Evolutionary conservation across 495 filamentous ascomycete genomes (phyloP), one percentile per base, ranked within the genome.

Genomic region (Chaetomium tenue): DNA sequence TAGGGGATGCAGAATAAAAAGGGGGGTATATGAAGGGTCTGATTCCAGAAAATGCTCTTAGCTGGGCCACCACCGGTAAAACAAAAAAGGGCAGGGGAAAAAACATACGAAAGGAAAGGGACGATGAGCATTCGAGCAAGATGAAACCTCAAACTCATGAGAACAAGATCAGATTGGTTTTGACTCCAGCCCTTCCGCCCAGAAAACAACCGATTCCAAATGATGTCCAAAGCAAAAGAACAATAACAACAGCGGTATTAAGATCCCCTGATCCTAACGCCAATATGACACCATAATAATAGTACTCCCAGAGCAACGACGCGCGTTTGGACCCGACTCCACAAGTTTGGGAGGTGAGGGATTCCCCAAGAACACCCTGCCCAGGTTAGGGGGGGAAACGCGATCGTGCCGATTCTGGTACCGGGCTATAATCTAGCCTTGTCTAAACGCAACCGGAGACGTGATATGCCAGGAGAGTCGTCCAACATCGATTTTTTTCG

Each of bases 261-360:
- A 11, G 30, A 20, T 20, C 18, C 28, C 63, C 30, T 23, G 52
- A 46, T 50, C 48, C 51, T 48, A 37, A 56, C 65, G 60, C 61
- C 60, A 50, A 47, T 22, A 48, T 23, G 54, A 51, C 39, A 53
- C 57, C 33, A 39, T 47, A 48, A 22, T 60, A 39, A 54, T 54
- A 25, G 30, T 20, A 44, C 20, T 39, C 37, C 37, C 13, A 58
- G 39, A 22, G 12, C 3, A 3, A 40, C 40, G 5, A 30, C 37
- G 37, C 18, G 16, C n/a, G 46, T 23, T 11, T 9, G 11, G 33
- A 37, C 33, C 33, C 6, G 9, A 8, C 6, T 37, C 33, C 1
- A n/a, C n/a, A n/a, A n/a, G 33, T 1, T 12, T 37, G 5, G 33
- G 8, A 12, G 33, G 5, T 37, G 1, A 3, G 9, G 33, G 33